phyloP scores from a whole-genome alignment of 2,329 filamentous ascomycete genomes.

The Fusarium cicatricum region DNA sequence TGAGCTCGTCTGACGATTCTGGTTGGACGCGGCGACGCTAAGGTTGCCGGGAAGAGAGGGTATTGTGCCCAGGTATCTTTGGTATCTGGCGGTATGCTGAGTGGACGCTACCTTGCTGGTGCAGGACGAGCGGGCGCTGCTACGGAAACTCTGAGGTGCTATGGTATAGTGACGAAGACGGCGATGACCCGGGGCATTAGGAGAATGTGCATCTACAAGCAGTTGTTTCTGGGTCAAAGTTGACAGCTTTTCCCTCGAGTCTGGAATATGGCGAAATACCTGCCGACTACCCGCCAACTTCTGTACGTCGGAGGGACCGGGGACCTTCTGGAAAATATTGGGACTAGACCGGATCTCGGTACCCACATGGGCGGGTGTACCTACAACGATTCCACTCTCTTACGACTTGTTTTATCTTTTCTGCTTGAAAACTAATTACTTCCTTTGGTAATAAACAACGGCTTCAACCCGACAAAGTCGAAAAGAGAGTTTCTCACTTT shows the following conservation, averaged over 20 bases:
- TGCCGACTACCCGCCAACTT: conserved; percentile 20
- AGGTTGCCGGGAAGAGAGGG: conserved; percentile 19
- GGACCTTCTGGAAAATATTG: conserved; percentile 10
- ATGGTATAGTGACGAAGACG: background rate
- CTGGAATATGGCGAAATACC: conserved; percentile 17
- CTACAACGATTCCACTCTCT: background rate
- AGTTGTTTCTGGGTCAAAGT: background rate
- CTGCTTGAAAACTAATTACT: conserved; percentile 3
- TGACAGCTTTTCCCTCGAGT: conserved; percentile 3
- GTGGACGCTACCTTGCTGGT: conserved; percentile 13
- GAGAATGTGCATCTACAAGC: background rate
- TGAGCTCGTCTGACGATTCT: conserved; percentile 36
- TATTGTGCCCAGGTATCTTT: conserved; percentile 8
- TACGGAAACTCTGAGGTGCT: background rate
- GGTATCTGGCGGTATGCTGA: conserved; percentile 16
- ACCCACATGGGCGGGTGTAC: conserved; percentile 12
- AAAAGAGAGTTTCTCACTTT: background rate
- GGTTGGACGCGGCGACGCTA: conserved; percentile 43
- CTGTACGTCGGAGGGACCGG: conserved; percentile 5
- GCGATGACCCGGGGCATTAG: background rate
- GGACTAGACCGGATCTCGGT: conserved; percentile 30
- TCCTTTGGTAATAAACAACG: conserved; percentile 1
- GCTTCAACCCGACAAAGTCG: background rate
- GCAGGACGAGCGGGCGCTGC: background rate
- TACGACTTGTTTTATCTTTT: background rate